Evolutionary conservation across 371 early-diverging fungal genomes (phyloP), one percentile per base, ranked within the genome.

Genomic region (Mortierella sp.): DNA sequence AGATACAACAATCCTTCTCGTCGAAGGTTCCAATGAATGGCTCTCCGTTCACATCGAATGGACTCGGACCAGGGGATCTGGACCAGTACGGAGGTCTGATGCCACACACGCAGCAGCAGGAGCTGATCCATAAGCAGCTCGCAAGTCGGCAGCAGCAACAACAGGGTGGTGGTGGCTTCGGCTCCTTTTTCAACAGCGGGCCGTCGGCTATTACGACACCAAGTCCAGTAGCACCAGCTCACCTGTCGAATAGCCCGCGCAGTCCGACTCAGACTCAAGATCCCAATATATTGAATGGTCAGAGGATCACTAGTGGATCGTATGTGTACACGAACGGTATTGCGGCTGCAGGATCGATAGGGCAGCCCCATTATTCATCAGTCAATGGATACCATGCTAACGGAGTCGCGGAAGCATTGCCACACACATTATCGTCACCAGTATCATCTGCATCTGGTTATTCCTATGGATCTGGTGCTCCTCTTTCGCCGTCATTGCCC

Each of bases 21-120:
- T 24, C 64, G 19, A 70, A 64, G 50, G 59, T 23, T 30, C 55
- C 70, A 2, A 15, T 56, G n/a, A 19, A 46, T 23, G 55, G 28
- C 11, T 6, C 21, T 7, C 14, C 19, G 15, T 14, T 50, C 0
- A 21, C 28, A 1, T n/a, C 56, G n/a, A 64, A 56, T 31, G 73
- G 67, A 44, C 49, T 63, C 2, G 61, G 50, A 37, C 30, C 56
- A 8, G 57, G 49, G 30, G 75, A 75, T 15, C 27, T 75, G 31
- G 75, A 75, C 24, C 69, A 59, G 11, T 60, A 28, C 32, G 69
- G 69, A 34, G 75, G 69, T 23, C 30, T 75, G 14, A 27, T 56
- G 49, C 75, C 69, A 28, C 75, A 75, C n/a, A 62, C 64, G 1
- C 75, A 75, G 41, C 75, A 75, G n/a, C 75, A 75, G 51, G 75